phyloP scores from a whole-genome alignment of 2,329 filamentous ascomycete species.

The Atkinsonella hypoxylon region DNA sequence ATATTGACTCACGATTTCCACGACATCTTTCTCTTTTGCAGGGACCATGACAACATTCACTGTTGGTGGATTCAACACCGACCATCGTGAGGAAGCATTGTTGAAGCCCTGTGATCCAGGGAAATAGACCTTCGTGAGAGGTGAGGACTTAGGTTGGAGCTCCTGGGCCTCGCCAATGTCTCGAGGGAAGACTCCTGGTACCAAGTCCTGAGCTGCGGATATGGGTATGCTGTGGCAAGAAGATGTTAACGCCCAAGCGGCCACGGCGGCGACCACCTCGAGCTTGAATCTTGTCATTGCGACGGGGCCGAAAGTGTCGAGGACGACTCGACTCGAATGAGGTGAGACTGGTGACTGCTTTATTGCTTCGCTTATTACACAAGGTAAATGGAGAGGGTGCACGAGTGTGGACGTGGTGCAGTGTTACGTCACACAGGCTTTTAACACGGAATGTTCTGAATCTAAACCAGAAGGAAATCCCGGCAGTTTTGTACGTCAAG shows the following conservation, averaged over 20 bases:
- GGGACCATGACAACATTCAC: conserved; percentile 35
- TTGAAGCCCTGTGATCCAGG: conserved; percentile 29
- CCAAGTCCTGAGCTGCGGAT: conserved; percentile 8
- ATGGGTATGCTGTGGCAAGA: conserved; percentile 11
- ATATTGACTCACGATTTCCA: conserved; percentile 25
- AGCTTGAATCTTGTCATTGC: conserved; percentile 8
- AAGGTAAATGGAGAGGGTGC: neutral
- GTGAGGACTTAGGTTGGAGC: conserved; percentile 23
- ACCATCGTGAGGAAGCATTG: conserved; percentile 31
- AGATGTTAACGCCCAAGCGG: conserved; percentile 15
- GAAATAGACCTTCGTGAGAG: conserved; percentile 27
- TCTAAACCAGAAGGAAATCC: neutral
- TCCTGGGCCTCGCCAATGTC: conserved; percentile 11
- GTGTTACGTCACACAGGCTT: neutral
- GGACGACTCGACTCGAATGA: neutral
- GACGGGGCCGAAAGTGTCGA: neutral
- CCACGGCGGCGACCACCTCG: conserved; percentile 15
- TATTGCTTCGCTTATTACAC: neutral
- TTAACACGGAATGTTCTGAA: neutral
- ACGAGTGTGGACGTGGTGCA: neutral
- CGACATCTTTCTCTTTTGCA: conserved; percentile 35
- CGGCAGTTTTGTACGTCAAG: too few species aligned
- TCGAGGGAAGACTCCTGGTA: conserved; percentile 6
- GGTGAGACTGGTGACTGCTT: neutral
- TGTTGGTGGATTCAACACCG: conserved; percentile 27